Evolutionary conservation across 495 filamentous ascomycete genomes (phyloP).

Genomic region (Penicillium atrosanguineum): DNA sequence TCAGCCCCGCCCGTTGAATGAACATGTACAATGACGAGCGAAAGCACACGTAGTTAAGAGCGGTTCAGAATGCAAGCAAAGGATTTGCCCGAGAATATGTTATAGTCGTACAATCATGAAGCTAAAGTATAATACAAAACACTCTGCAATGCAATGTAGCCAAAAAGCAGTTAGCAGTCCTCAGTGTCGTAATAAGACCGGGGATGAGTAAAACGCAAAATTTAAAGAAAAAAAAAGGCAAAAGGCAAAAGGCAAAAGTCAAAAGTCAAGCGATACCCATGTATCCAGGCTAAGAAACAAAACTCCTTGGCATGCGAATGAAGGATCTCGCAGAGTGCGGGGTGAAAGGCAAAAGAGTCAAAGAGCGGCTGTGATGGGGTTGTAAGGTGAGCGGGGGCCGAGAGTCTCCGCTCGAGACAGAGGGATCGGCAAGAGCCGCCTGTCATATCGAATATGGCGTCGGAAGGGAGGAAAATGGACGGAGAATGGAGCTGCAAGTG

Average conservation of each 20-base stretch:
- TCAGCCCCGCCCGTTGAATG: too few relatives aligned
- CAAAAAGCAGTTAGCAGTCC: neutral
- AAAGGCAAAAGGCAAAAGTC: neutral
- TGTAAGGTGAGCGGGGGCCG: neutral
- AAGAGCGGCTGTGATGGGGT: neutral
- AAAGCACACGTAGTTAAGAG: too few relatives aligned
- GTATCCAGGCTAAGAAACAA: constrained; percentile 11
- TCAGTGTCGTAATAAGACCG: neutral
- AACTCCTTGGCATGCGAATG: constrained; percentile 15
- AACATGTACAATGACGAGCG: too few relatives aligned
- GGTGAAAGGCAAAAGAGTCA: constrained; percentile 3
- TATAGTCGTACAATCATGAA: neutral
- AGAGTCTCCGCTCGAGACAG: constrained; percentile 4
- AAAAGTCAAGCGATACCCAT: neutral
- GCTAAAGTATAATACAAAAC: neutral
- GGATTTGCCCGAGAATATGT: neutral
- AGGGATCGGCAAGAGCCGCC: constrained; percentile 21
- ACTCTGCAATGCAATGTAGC: neutral
- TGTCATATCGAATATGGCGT: constrained; percentile 19
- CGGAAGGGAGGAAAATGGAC: constrained; percentile 12
- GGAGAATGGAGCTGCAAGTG: constrained; percentile 18
- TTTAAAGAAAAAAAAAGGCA: neutral
- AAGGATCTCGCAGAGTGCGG: constrained; percentile 6
- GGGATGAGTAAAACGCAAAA: neutral
- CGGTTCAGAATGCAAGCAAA: too few relatives aligned